Evolutionary conservation across 306 rosid species (phyloP), one percentile per base, ranked within the genome.

Genomic region (Begonia fuchsioides): DNA sequence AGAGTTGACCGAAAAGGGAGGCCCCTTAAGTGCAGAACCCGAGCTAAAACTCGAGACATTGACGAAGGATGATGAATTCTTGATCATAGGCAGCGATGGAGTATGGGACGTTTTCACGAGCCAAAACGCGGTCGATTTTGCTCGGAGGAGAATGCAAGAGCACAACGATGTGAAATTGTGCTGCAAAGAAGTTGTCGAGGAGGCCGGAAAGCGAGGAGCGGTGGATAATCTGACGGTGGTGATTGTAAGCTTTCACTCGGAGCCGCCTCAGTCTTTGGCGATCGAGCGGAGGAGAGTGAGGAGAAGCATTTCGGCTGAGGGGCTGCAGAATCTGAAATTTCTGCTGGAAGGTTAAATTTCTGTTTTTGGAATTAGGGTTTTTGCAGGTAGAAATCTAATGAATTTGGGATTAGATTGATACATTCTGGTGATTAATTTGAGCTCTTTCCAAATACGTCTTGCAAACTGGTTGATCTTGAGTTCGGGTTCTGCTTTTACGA

Each of bases 1-100:
- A 70, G 87, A 73, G 38, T 50, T 11, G 57, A 61, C 75, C 20
- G 95, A 71, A 61, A 65, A 63, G n/a, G 71, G 72, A 8, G 97
- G 97, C 54, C 98, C 98, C 2, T 65, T 90, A 54, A 85, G 72
- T 52, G 92, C 98, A 16, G 94, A 81, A 68, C 98, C 98, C 2
- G 98, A 90, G 72, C 94, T 90, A 17, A 79, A 53, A 63, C 44
- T 76, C 58, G 53, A 52, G 44, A 79, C 87, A 63, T 63, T 90
- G 53, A 71, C 81, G 43, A 75, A 72, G 64, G 94, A 81, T 13
- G 87, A 90, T n/a, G 98, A 90, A 53, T 85, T 90, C 51, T 63
- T 90, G 67, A 85, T 90, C 54, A 84, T 90, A 38, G 95, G 85
- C 1, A 90, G 95, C 39, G 98, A 90, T 49, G 95, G 98, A 38